Base-by-base conservation (phyloP, 2,329 filamentous ascomycete genomes). In the Diaporthe longicolla region DNA sequence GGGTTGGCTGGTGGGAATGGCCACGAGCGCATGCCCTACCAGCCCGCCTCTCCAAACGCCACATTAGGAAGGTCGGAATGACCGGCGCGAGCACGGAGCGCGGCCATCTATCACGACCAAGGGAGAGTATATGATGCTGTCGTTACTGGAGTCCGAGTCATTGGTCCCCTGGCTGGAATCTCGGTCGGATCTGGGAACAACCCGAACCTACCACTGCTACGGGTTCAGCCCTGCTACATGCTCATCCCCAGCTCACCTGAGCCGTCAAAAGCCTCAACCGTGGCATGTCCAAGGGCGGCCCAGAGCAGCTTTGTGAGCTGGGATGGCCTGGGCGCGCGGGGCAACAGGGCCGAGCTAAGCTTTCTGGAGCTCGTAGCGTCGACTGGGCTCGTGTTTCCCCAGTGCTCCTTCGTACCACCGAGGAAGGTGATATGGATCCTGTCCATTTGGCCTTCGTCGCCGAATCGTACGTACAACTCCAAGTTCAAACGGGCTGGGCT, bases 361-460 rank as follows among this genome's bases (percentile, higher is more conserved):
- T 45, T 63, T 45, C 15, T 43, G 40, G 40, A 26, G 24, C 40
- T 48, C 2, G 26, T 63, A 48, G 59, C 59, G 59, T 43, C 40
- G 59, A 65, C 48, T 40, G 59, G 11, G 59, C 59, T 65, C 59
- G 59, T 48, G 59, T 65, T 48, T n/a, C 40, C 40, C 59, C 59
- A 65, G 59, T 32, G 10, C 26, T 65, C 40, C 17, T n/a, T 48
- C 26, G 59, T 35, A 17, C 26, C 59, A 65, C 40, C 26, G 1
- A 26, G 24, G 59, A 45, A 15, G 59, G 15, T n/a, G 59, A 63
- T 32, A 63, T 48, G 9, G 17, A 48, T n/a, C 24, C 8, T 11
- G 9, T 11, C 59, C 40, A 11, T 40, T 15, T 45, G 59, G 37
- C 17, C 10, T 48, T 32, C 26, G 1, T 45, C 40, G 58, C 26